Evolutionary conservation across 2,329 filamentous ascomycete genomes (phyloP).

Genomic region (Phialemoniopsis sp.): DNA sequence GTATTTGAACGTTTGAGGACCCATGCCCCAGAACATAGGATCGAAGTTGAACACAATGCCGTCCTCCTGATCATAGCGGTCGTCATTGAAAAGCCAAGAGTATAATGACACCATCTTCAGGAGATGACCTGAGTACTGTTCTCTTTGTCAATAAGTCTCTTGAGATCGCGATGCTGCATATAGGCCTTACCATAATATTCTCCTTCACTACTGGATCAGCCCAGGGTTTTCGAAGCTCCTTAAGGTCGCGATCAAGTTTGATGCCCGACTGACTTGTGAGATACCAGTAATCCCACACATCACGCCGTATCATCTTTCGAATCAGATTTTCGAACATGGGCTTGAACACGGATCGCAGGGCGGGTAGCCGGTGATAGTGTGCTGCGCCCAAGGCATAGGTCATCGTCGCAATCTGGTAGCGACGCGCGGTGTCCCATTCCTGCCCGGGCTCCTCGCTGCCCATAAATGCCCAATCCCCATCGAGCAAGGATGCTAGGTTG

Average conservation of each 20-base stretch:
- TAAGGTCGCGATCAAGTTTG: constrained; percentile 26
- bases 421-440: constrained; percentile 28
- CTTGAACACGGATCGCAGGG: constrained; percentile 26
- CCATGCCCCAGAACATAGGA: constrained; percentile 31
- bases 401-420: constrained; percentile 36
- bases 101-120: too few species aligned
- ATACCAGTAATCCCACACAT: constrained; percentile 39
- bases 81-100: constrained; percentile 14
- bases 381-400: constrained; percentile 27
- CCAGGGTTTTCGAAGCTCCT: constrained; percentile 33
- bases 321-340: constrained; percentile 26
- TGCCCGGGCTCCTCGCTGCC: constrained; percentile 27
- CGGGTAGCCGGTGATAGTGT: constrained; percentile 32
- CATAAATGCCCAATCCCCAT: constrained; percentile 23
- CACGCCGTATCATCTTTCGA: constrained; percentile 32
- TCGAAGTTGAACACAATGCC: constrained; percentile 30
- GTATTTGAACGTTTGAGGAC: constrained; percentile 27
- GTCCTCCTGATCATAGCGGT: constrained; percentile 26
- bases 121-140: too few species aligned
- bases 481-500: constrained; percentile 21
- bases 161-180: constrained; percentile 22
- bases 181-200: constrained; percentile 39
- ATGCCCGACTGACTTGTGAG: constrained; percentile 26
- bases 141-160: too few species aligned
- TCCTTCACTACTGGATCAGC: constrained; percentile 31